These are phyloP conservation scores for Komagataella pseudopastoris DNA, from an alignment of 805 yeast genomes.

Conservation along the genomic window DNA sequence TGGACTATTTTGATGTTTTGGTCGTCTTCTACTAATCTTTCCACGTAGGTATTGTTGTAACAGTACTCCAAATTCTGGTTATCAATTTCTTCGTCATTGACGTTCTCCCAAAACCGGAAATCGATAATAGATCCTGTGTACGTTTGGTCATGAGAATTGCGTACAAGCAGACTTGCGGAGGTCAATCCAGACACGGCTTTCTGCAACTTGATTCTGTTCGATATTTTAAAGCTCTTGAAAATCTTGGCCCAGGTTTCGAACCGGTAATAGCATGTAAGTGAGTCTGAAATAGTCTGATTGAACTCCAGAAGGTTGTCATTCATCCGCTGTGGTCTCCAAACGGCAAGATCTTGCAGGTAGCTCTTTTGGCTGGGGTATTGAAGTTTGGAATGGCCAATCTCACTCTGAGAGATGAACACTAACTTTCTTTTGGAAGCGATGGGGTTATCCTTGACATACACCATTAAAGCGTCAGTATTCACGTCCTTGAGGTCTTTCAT, in stretches of 20 bases:
- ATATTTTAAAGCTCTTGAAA: slow-evolving; percentile 31
- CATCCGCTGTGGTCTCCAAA: slow-evolving; percentile 19
- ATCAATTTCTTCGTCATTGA: slow-evolving; percentile 1
- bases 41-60: slow-evolving; percentile 13
- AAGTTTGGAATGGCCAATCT: slow-evolving; percentile 59
- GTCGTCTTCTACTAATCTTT: slow-evolving; percentile 19
- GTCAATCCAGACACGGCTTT: slow-evolving; percentile 36
- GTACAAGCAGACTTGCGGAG: slow-evolving; percentile 8
- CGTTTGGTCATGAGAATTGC: neutral
- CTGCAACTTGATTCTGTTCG: slow-evolving; percentile 40
- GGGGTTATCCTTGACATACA: slow-evolving; percentile 20
- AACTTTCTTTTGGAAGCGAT: slow-evolving; percentile 21
- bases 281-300: slow-evolving; percentile 10
- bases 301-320: slow-evolving; percentile 8
- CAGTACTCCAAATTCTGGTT: slow-evolving; percentile 4
- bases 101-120: slow-evolving; percentile 5
- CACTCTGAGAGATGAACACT: slow-evolving; percentile 53
- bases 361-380: slow-evolving; percentile 50
- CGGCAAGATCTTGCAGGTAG: slow-evolving; percentile 46
- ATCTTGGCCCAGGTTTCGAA: slow-evolving; percentile 33
- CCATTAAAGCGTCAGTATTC: slow-evolving; percentile 33
- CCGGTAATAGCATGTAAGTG: slow-evolving; percentile 34
- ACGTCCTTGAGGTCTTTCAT: slow-evolving; percentile 44
- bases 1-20: slow-evolving; percentile 15
- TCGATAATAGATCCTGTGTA: slow-evolving; percentile 3